These are phyloP conservation scores for Dianthus caryophyllus DNA, from an alignment of 148 eudicot genomes.

Conservation along the genomic window DNA sequence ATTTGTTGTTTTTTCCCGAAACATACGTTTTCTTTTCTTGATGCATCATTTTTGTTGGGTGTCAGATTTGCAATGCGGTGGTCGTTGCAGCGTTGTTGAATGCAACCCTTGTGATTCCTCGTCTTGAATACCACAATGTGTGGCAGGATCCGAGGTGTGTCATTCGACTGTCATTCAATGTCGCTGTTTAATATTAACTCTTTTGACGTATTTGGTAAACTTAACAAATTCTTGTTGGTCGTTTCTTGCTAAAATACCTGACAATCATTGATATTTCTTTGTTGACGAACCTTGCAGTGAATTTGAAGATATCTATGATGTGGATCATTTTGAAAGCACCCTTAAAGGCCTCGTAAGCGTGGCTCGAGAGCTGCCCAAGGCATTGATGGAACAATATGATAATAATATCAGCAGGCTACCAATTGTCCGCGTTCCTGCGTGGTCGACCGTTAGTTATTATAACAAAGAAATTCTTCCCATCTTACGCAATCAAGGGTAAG, in stretches of 20 bases:
- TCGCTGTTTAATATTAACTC: background rate
- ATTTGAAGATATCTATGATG: slow-evolving; percentile 73
- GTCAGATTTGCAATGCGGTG: slow-evolving; percentile 90
- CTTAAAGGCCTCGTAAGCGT: slow-evolving; percentile 46
- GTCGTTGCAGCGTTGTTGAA: slow-evolving; percentile 77
- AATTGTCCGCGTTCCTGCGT: slow-evolving; percentile 57
- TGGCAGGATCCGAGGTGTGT: slow-evolving; percentile 77
- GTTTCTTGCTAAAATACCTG: background rate
- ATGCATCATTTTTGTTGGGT: slow-evolving; percentile 6
- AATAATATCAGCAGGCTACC: slow-evolving; percentile 58
- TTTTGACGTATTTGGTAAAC: background rate
- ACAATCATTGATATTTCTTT: background rate
- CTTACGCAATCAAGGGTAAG: slow-evolving; percentile 59
- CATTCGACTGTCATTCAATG: background rate
- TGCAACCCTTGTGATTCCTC: slow-evolving; percentile 72
- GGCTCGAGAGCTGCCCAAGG: slow-evolving; percentile 45
- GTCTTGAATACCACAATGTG: slow-evolving; percentile 66
- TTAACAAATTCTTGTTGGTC: no score
- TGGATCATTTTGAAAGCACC: slow-evolving; percentile 59
- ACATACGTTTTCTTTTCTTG: background rate
- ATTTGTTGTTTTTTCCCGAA: background rate
- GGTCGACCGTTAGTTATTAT: slow-evolving; percentile 66
- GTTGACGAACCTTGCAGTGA: slow-evolving; percentile 34
- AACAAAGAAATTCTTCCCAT: slow-evolving; percentile 57
- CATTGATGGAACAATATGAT: slow-evolving; percentile 45